Conservation (phyloP, 441 rosid species). For the Populus hybrid region DNA sequence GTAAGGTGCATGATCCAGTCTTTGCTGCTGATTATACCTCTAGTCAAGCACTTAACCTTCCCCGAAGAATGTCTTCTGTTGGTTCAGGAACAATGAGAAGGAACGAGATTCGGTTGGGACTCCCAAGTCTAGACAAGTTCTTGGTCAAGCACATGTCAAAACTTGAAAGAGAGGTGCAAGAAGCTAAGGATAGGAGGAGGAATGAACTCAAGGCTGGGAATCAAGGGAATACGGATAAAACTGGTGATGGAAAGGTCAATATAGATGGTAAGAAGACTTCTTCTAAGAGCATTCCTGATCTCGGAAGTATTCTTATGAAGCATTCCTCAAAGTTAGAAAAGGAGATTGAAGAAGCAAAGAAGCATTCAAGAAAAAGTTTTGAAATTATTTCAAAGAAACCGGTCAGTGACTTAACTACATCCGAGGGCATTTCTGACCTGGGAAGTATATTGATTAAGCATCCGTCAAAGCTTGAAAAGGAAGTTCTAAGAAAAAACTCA, state of each 20-base stretch:
- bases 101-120: constrained; percentile 38
- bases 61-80: constrained; percentile 39
- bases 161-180: constrained; percentile 80
- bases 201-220: constrained; percentile 25
- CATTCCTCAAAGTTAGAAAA: constrained; percentile 50
- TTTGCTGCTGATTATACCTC: constrained; percentile 21
- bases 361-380: constrained; percentile 29
- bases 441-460: constrained; percentile 44
- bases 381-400: constrained; percentile 22
- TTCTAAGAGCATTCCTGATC: constrained; percentile 33
- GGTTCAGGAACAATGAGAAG: constrained; percentile 29
- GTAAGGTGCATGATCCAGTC: constrained; percentile 29
- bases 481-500: constrained; percentile 31
- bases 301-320: constrained; percentile 62
- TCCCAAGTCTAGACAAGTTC: constrained; percentile 78
- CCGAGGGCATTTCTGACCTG: constrained; percentile 40
- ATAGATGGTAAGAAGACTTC: constrained; percentile 7
- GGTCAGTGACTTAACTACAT: constrained; percentile 20
- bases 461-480: constrained; percentile 43
- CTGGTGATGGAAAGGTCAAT: constrained; percentile 12
- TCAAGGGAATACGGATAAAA: constrained; percentile 18
- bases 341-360: constrained; percentile 65
- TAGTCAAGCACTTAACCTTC: constrained; percentile 24
- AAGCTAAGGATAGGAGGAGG: constrained; percentile 56
- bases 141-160: constrained; percentile 78